Percentiles rank a stretch among this genome's conserved stretches.
Conservation (phyloP, 805 yeast species). For the Sugiyamaella chiloensis region DNA sequence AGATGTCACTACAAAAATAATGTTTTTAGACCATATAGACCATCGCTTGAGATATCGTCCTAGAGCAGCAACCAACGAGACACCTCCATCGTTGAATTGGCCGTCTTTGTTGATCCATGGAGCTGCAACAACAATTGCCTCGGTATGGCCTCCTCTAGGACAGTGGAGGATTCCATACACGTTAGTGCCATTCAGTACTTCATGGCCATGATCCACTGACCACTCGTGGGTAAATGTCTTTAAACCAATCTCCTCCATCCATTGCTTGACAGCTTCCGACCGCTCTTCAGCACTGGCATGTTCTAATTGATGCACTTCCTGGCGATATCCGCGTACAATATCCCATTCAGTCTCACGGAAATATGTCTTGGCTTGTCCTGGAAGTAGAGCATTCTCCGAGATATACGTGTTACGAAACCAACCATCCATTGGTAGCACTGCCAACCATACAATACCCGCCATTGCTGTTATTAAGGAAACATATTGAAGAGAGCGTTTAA, state of each 20-base stretch:
- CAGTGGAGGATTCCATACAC: slow-evolving; percentile 85
- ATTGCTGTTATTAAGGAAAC: slow-evolving; percentile 29
- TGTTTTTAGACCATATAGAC: slow-evolving; percentile 95
- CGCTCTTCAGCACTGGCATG: slow-evolving; percentile 32
- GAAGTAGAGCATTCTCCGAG: slow-evolving; percentile 94
- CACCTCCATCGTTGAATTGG: slow-evolving; percentile 72
- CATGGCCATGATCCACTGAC: slow-evolving; percentile 27
- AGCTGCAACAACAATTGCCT: slow-evolving; percentile 84
- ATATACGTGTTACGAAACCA: slow-evolving; percentile 80
- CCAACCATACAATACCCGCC: slow-evolving; percentile 54
- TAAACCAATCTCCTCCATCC: slow-evolving; percentile 73
- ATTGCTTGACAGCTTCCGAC: slow-evolving; percentile 47
- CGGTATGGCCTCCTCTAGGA: slow-evolving; percentile 94
- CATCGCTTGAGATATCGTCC: slow-evolving; percentile 78
- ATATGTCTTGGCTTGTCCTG: slow-evolving; percentile 90
- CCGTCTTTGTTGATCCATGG: slow-evolving; percentile 78
- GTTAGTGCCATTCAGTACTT: slow-evolving; percentile 39
- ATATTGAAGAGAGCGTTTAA: slow-evolving; percentile 28
- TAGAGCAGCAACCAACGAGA: slow-evolving; percentile 66
- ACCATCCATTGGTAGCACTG: slow-evolving; percentile 70
- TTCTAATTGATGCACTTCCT: slow-evolving; percentile 45
- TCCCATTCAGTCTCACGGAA: slow-evolving; percentile 96
- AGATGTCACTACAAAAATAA: slow-evolving; percentile 78
- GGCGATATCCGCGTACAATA: slow-evolving; percentile 77
- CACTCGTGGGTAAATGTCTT: slow-evolving; percentile 51